Percentiles rank a stretch among this genome's conserved stretches.
Evolutionary conservation across 106 monocot genomes (phyloP).

Genomic region (Platanthera guangdongensis): DNA sequence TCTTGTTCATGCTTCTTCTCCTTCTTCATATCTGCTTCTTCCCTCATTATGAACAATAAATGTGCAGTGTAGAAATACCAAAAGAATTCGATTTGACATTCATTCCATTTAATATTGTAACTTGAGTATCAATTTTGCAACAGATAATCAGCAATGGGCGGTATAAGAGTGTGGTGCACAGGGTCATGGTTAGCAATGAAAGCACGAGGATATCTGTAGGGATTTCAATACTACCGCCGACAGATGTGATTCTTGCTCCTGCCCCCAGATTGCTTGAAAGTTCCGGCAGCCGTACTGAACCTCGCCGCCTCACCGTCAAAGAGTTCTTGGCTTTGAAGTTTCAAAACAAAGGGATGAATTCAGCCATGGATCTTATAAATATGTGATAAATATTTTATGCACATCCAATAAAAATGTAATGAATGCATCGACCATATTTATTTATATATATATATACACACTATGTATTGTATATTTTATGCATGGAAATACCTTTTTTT

Average conservation of each 20-base stretch:
- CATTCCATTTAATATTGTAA: background rate
- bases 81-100: too few species aligned
- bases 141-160: constrained; percentile 2
- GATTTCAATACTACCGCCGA: background rate
- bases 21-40: too few species aligned
- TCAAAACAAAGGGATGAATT: background rate
- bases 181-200: background rate
- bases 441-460: too few species aligned
- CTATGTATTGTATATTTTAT: too few species aligned
- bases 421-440: too few species aligned
- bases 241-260: background rate
- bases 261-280: background rate
- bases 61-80: too few species aligned
- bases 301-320: background rate
- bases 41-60: too few species aligned
- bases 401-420: too few species aligned
- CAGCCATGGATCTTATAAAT: background rate
- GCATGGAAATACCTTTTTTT: too few species aligned
- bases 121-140: background rate
- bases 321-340: background rate
- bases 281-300: too few species aligned
- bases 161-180: constrained; percentile 5
- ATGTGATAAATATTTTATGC: background rate
- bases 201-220: background rate
- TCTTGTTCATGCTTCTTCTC: too few species aligned